These are phyloP conservation scores for Skeletonema menzelii DNA, from an alignment of 108 stramenopile species.

Conservation along the genomic window DNA sequence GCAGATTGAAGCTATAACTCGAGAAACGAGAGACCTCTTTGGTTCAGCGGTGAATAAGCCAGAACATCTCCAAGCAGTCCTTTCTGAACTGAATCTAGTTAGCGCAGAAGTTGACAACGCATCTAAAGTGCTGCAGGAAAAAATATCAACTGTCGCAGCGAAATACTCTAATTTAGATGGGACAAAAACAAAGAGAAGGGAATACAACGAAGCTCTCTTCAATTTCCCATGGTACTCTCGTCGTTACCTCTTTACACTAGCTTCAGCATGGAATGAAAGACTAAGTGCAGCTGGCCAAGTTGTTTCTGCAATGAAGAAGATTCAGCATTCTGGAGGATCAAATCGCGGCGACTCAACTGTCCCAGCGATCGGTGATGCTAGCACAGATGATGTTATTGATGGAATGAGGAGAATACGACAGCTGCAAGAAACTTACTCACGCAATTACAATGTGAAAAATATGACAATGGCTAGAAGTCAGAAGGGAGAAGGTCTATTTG, in stretches of 20 bases:
- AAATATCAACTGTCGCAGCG: constrained; percentile 77
- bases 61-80: constrained; percentile 81
- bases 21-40: constrained; percentile 79
- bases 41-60: constrained; percentile 66
- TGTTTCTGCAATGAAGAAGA: constrained; percentile 87
- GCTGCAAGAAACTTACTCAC: constrained; percentile 75
- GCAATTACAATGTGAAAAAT: constrained; percentile 71
- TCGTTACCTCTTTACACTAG: constrained; percentile 81
- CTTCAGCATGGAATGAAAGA: constrained; percentile 90
- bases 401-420: constrained; percentile 78
- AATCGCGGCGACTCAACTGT: constrained; percentile 55
- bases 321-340: constrained; percentile 44
- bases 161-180: constrained; percentile 42
- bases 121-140: constrained; percentile 81
- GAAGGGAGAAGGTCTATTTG: constrained; percentile 37
- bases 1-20: constrained; percentile 85
- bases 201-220: constrained; percentile 43
- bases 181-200: neutral
- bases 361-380: constrained; percentile 61
- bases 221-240: constrained; percentile 62
- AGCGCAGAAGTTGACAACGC: constrained; percentile 83
- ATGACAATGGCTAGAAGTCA: constrained; percentile 64
- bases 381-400: constrained; percentile 73
- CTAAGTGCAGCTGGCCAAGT: constrained; percentile 82
- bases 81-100: constrained; percentile 78